Base-by-base conservation (phyloP, 257 asterid genomes). In the Galeopsis tetrahit region DNA sequence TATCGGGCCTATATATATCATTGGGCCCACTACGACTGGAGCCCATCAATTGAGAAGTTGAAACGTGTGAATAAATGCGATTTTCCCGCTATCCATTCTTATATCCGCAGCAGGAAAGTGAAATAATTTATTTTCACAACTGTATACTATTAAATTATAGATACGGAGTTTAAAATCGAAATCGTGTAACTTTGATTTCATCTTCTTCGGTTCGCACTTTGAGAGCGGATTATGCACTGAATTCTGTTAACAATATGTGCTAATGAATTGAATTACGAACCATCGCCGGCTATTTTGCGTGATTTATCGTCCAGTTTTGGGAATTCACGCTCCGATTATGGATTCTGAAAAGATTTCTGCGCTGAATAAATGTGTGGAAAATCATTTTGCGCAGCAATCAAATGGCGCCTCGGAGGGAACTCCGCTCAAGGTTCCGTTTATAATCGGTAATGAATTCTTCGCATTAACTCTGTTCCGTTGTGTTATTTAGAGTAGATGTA, bases 351-450 rank as follows among this genome's bases (percentile, higher is more conserved):
- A 43, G 74, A 81, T 38, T 62, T 36, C 79, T 15, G 70, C 71
- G 69, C 28, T 34, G 71, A 66, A 4, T 17, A 77, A 51, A 11
- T 43, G 58, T 9, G 65, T 28, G 31, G 80, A 78, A 2, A 74
- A 55, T 70, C 85, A 69, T 15, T 53, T 63, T 13, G 60, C 78
- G 0, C 67, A 63, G 57, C 82, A 70, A 67, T 66, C 89, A n/a
- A 72, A 70, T 66, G 77, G 74, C 66, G 73, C 51, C 67, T n/a
- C 82, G 0, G 82, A 78, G 55, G 81, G 66, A 63, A 71, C 63
- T 15, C 83, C 82, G 1, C 81, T 81, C 69, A 90, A 88, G 81
- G 76, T 85, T 13, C 97, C 98, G 2, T 90, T 93, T 34, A 74
- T 90, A 10, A 90, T 90, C 60, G 97, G 98, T 93, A 76, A 6